Base-by-base conservation (phyloP, 192 early-diverging fungal genomes). In the Coemansia sp. region DNA sequence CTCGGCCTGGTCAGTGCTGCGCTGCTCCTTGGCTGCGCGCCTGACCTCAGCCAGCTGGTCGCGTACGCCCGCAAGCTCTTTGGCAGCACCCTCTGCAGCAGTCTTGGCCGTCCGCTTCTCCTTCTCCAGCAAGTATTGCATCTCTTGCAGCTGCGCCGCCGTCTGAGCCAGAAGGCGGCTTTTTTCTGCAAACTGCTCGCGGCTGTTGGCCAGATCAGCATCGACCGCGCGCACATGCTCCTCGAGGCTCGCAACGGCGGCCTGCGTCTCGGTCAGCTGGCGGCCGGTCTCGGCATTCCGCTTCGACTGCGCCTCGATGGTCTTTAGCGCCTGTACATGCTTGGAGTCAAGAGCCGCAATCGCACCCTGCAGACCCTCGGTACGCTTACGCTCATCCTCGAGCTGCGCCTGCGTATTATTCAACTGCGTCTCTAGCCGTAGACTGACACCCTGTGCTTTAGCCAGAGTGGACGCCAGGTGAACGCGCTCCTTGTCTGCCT, bases 151-250 rank as follows among this genome's bases (percentile, higher is more conserved):
- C 47, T 63, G 66, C 19, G 66, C 30, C 9, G 50, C 20, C 14
- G 58, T 50, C 46, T 69, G 66, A 36, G 61, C 73, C 29, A 61
- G 36, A 25, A 48, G 49, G 22, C 59, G 55, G 43, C 63, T 77
- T 55, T 71, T 70, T 27, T 77, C 74, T 9, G 63, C 64, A 54
- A 77, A 77, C 38, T 62, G 74, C 48, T 58, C 63, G 10, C 74
- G 63, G 59, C 67, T 71, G 26, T 50, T 71, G 11, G 74, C 67
- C 52, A 77, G 52, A 17, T 77, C 74, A 0, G 56, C 63, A 39
- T 77, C 67, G 1, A 71, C 50, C 0, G 67, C 62, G 19, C 62
- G 67, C 52, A 57, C 65, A 20, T 77, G 74, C 26, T 62, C 64
- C 23, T 68, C 58, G 7, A 70, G 55, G 22, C 32, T 40, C 1